A percentile compares a stretch with the other conserved stretches of the same genome.
Conservation (phyloP, 345 rosid genomes). For the Toxicodendron radicans region DNA sequence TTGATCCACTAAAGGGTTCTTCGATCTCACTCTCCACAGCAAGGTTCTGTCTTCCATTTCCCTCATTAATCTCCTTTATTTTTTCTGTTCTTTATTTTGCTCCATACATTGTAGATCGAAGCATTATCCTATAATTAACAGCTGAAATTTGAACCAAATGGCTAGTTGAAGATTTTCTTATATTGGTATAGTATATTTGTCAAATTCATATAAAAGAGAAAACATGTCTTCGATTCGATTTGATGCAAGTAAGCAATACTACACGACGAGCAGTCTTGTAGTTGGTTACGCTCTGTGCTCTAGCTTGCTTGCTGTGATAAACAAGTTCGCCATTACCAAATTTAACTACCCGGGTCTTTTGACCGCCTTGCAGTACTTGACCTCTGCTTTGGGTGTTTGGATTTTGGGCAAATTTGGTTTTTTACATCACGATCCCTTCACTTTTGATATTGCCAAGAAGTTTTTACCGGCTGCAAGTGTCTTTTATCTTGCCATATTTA, state of each 20-base stretch:
- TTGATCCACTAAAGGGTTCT: background rate
- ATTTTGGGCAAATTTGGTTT: conserved; percentile 74
- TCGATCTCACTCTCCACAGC: conserved; percentile 1
- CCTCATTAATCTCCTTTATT: background rate
- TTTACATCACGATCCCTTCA: conserved; percentile 82
- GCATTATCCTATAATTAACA: background rate
- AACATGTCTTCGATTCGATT: conserved; percentile 44
- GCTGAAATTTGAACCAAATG: background rate
- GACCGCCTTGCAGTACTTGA: conserved; percentile 87
- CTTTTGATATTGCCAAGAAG: conserved; percentile 81
- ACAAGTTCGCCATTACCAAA: conserved; percentile 88
- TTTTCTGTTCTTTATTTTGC: conserved; percentile 1
- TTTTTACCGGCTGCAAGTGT: conserved; percentile 91
- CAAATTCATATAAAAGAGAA: background rate
- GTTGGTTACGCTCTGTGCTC: conserved; percentile 93
- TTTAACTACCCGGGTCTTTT: conserved; percentile 88
- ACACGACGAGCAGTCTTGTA: conserved; percentile 79
- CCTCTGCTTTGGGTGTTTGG: conserved; percentile 82
- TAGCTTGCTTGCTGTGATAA: conserved; percentile 96
- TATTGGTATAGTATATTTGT: background rate
- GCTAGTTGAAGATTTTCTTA: background rate
- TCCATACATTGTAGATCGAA: conserved; percentile 11
- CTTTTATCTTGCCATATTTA: conserved; percentile 91
- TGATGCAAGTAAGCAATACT: conserved; percentile 45
- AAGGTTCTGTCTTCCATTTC: conserved; percentile 12